Evolutionary conservation across 2,329 filamentous ascomycete genomes (phyloP), one percentile per base, ranked within the genome.

Genomic region (Aspergillus niger): DNA sequence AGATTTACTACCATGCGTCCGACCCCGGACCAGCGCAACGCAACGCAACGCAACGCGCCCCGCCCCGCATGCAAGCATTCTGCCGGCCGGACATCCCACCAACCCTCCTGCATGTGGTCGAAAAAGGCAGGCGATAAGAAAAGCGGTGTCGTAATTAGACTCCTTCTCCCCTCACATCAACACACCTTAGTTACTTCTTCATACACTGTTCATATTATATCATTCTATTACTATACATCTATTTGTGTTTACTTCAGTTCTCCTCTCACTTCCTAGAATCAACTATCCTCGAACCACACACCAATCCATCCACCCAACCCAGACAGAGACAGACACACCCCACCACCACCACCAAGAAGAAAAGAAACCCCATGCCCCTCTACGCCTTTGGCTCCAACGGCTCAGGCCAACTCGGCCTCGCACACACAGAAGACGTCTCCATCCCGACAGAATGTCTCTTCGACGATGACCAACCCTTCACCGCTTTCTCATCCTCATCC

Each of bases 381-480:
- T 91, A 88, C 68, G 84, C 90, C 2, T 81, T 92, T 50, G 90
- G 90, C 32, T 93, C 91, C 4, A 93, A 93, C 69, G 88, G 89
- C 48, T 91, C 87, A 1, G 89, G 89, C 36, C 90, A 93, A 71
- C 81, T 93, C 8, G 89, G 88, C 43, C 83, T 92, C 60, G 86
- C 86, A 20, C 89, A 92, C 73, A 82, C 80, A 62, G 86, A 91
- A 71, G 90, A 92, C 69, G 86, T 91, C 51, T 89, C 88, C 1
- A 79, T 85, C 0, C 89, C 89, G 1, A 85, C 88, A 63, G 80
- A 78, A 63, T 87, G 86, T 64, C 67, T 83, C n/a, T 89, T 91
- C 73, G 74, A 79, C 2, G 72, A 74, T 44, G 11, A 43, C 2
- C 26, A 50, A 28, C 72, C 70, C 28, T 72, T 78, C 13, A 24